These are phyloP conservation scores for Pyrus hybrid DNA, from an alignment of 331 rosid genomes.

Conservation along the genomic window DNA sequence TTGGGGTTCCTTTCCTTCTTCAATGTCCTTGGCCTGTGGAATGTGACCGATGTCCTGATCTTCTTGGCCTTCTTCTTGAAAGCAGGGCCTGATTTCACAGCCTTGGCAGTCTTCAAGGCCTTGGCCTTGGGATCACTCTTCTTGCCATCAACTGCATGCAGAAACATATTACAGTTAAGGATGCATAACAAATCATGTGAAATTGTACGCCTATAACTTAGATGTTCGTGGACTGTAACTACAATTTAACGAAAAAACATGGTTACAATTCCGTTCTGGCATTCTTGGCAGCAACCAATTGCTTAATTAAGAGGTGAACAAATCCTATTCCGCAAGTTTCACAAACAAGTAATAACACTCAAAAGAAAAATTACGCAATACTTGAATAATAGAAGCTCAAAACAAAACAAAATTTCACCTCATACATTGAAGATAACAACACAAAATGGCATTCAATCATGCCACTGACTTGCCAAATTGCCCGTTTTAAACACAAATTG, in stretches of 20 bases:
- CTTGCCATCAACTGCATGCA: conserved; percentile 34
- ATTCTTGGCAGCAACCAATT: neutral
- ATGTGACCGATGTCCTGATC: conserved; percentile 74
- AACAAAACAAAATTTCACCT: neutral
- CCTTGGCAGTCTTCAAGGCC: conserved; percentile 93
- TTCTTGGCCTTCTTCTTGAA: conserved; percentile 78
- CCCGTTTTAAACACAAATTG: neutral
- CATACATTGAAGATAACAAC: neutral
- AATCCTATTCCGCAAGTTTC: neutral
- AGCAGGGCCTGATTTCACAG: conserved; percentile 64
- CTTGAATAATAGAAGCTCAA: neutral
- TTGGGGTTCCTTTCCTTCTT: conserved; percentile 79
- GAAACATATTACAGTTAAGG: neutral
- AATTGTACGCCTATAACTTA: too few species aligned
- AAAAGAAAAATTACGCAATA: too few species aligned
- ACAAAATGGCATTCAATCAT: neutral
- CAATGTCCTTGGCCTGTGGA: conserved; percentile 78
- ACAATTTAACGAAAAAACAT: too few species aligned
- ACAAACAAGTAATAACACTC: neutral
- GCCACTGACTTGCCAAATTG: neutral
- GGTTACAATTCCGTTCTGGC: too few species aligned
- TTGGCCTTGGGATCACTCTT: conserved; percentile 76
- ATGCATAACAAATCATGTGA: neutral
- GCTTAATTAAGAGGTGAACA: neutral
- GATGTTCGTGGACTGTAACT: too few species aligned